Base-by-base conservation (phyloP, 768 basidiomycete species). In the Mrakia blollopis region DNA sequence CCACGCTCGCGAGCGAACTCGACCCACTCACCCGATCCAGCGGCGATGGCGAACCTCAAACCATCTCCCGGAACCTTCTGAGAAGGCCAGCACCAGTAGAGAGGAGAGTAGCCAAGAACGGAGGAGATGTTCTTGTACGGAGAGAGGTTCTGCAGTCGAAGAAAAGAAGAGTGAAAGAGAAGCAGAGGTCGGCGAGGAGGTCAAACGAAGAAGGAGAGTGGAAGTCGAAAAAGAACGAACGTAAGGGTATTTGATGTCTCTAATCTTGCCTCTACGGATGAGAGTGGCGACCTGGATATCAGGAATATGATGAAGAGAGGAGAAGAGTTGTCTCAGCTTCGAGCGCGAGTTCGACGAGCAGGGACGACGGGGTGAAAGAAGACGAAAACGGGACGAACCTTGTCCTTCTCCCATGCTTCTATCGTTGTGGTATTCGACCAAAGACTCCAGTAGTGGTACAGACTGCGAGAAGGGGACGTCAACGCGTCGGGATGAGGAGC, bases 341-440 rank as follows among this genome's bases (percentile, higher is more conserved):
- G 28, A 63, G 63, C 63, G 13, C 14, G 10, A 16, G 9, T 72
- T 32, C n/a, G 30, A 13, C 44, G 44, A 8, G 11, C 18, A 1
- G 32, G 8, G n/a, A 52, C 1, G 14, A n/a, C 14, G 3, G 18
- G 21, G 47, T 0, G 18, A 50, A 2, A 14, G 44, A 10, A 47
- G 44, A 14, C 14, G 18, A 18, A 50, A 14, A 50, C 14, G 47
- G 21, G n/a, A 39, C 50, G 21, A 2, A 73, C 75, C 83, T 91
- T 95, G 81, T 98, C 94, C 84, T 98, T 98, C 83, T 99, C 97
- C 92, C 93, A 96, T 0, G 91, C 89, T 85, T 99, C 97, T 70
- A 99, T 98, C 0, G 97, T 98, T 0, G 96, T 99, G 2, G 90
- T 89, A 83, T 99, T 99, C 14, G 87, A 87, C 9, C 87, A 80